Evolutionary conservation across 2,329 filamentous ascomycete genomes (phyloP), one percentile per base, ranked within the genome.

Genomic region (Penicillium olsonii): DNA sequence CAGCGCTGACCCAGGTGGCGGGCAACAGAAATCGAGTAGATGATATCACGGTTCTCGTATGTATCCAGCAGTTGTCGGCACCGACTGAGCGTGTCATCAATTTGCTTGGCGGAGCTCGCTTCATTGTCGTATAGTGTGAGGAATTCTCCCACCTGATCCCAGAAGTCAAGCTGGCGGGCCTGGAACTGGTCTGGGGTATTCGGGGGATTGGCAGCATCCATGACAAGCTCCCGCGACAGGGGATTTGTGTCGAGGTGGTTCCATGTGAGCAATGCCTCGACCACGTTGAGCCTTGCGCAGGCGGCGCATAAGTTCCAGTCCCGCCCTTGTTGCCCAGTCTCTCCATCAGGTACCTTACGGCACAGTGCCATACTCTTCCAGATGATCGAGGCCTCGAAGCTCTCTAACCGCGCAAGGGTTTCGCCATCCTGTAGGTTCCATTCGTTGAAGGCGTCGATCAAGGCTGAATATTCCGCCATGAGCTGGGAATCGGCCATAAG

Each of bases 1-100:
- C 80, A 84, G 38, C 84, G 82, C 26, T 84, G 84, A 38, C 87
- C 85, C 42, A 91, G 78, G 54, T 92, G 84, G 20, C 90, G 84
- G 14, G 88, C 84, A 47, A 95, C 83, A 8, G 88, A 89, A 57
- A 96, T 87, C 0, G 89, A 94, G 71, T 96, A 96, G 48, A 96
- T 82, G 15, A 96, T 87, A 67, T 96, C 91, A 45, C 92, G 84
- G 63, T 92, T 94, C 72, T 96, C 92, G 19, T 87, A 82, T 40
- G 87, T 87, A 59, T 90, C 87, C 11, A 96, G 78, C 18, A 92
- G 78, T 48, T 80, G 80, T 26, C 90, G 84, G 68, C 90, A 82
- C 43, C 79, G 79, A 4, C 70, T 71, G 24, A 96, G 75, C 1
- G 83, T 81, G 20, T 84, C 80, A 45, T 91, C 86, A 29, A 90